These are phyloP conservation scores for Abrus pulchellus DNA, from an alignment of 306 rosid species.

Conservation along the genomic window DNA sequence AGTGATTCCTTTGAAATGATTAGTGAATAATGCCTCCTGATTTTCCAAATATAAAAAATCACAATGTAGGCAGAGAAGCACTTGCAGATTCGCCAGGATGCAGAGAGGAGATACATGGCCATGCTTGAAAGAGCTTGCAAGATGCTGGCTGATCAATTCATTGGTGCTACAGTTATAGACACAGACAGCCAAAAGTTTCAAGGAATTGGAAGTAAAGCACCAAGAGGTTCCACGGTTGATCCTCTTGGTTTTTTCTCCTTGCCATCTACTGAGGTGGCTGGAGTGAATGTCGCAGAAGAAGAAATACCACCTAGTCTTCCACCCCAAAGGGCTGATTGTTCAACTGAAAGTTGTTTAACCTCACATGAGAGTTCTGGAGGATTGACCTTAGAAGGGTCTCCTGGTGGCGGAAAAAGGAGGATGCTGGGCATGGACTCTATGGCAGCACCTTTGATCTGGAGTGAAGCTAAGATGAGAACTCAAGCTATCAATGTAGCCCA, in stretches of 20 bases:
- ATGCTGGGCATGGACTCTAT: conserved; percentile 68
- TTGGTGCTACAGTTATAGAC: conserved; percentile 75
- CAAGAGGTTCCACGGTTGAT: conserved; percentile 68
- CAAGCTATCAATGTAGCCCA: conserved; percentile 73
- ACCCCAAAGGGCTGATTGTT: conserved; percentile 85
- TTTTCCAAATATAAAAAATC: conserved; percentile 17
- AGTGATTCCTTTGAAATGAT: conserved; percentile 11
- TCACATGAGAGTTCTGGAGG: conserved; percentile 90
- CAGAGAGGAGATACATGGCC: conserved; percentile 88
- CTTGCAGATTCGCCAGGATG: conserved; percentile 94
- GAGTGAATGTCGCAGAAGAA: conserved; percentile 65
- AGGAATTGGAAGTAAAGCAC: conserved; percentile 65
- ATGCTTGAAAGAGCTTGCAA: conserved; percentile 99
- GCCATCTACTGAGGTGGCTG: conserved; percentile 63
- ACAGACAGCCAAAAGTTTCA: conserved; percentile 73
- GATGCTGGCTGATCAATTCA: conserved; percentile 94
- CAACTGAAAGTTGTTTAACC: conserved; percentile 95
- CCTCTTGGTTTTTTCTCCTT: conserved; percentile 76
- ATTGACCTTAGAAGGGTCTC: conserved; percentile 77
- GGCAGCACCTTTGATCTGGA: conserved; percentile 78
- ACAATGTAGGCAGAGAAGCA: conserved; percentile 91
- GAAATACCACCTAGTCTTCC: conserved; percentile 63
- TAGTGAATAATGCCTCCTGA: conserved; percentile 40
- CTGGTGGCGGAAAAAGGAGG: conserved; percentile 66
- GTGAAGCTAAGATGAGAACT: conserved; percentile 77